phyloP scores from a whole-genome alignment of 1,284 basidiomycete species.

The Thelephora terrestris region DNA sequence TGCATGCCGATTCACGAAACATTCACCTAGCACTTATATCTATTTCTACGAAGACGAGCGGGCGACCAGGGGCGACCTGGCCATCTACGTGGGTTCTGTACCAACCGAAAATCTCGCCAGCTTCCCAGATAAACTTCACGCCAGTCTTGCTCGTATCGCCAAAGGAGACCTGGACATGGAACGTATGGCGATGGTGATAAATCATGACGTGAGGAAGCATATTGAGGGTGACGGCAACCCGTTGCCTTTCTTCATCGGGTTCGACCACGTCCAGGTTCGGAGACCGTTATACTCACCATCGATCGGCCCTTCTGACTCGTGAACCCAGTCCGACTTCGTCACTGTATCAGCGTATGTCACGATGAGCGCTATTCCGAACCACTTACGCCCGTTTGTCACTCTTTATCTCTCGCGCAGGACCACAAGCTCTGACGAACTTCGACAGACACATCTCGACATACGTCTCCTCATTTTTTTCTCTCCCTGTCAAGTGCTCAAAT shows the following conservation, averaged over 20 bases:
- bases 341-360: constrained; percentile 76
- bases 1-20: constrained; percentile 5
- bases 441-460: constrained; percentile 76
- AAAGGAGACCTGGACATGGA: constrained; percentile 84
- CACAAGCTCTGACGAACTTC: constrained; percentile 6
- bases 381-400: constrained; percentile 62
- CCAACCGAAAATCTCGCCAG: constrained; percentile 70
- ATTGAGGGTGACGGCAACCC: constrained; percentile 60
- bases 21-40: constrained; percentile 58
- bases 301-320: neutral
- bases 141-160: constrained; percentile 64
- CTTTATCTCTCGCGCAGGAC: constrained; percentile 1
- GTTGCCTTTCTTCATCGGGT: constrained; percentile 88
- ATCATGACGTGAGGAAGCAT: constrained; percentile 72
- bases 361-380: constrained; percentile 56
- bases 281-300: neutral
- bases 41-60: constrained; percentile 75
- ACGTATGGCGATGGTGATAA: constrained; percentile 82
- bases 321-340: constrained; percentile 80
- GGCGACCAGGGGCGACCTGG: constrained; percentile 67
- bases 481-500: constrained; percentile 66
- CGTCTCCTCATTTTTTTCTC: constrained; percentile 79
- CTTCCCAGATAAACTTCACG: constrained; percentile 64
- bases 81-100: constrained; percentile 77
- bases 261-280: constrained; percentile 71